Evolutionary conservation across 1,139 yeast species (phyloP).

Genomic region (Yamadazyma pseudoaaseri): DNA sequence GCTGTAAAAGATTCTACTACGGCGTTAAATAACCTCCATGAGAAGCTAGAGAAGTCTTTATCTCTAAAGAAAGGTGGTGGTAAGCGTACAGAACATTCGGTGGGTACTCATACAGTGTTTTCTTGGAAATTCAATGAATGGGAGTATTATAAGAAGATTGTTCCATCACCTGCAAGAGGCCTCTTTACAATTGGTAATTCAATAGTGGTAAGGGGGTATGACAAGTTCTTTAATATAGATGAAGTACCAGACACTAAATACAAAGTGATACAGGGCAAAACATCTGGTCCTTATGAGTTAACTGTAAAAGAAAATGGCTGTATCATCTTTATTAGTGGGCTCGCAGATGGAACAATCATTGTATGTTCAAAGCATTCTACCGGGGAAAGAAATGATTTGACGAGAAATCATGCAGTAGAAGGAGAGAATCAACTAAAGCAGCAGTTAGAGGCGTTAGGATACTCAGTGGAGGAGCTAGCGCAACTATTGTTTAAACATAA

Average conservation of each 20-base stretch:
- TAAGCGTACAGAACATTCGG: constrained; percentile 18
- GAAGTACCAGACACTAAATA: constrained; percentile 60
- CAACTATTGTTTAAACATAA: constrained; percentile 46
- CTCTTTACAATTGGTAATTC: constrained; percentile 57
- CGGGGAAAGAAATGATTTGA: constrained; percentile 57
- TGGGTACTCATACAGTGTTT: constrained; percentile 17
- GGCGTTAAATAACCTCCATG: background rate
- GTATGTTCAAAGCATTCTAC: constrained; percentile 91
- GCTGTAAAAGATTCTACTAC: background rate
- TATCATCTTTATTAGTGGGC: constrained; percentile 78
- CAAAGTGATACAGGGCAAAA: constrained; percentile 40
- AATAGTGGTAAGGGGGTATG: constrained; percentile 85
- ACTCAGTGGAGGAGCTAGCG: constrained; percentile 54
- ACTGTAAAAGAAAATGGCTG: constrained; percentile 94
- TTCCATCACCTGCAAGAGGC: constrained; percentile 83
- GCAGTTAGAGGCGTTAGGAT: constrained; percentile 47
- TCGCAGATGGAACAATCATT: constrained; percentile 67
- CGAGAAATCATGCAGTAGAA: constrained; percentile 70
- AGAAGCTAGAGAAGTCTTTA: constrained; percentile 18
- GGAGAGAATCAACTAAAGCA: constrained; percentile 60
- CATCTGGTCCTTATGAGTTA: constrained; percentile 76
- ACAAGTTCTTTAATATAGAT: constrained; percentile 84
- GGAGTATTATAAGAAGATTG: constrained; percentile 63
- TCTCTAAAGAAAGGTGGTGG: constrained; percentile 24
- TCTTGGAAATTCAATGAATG: constrained; percentile 88